Base-by-base conservation (phyloP, 192 early-diverging fungal species). In the Coemansia sp. region DNA sequence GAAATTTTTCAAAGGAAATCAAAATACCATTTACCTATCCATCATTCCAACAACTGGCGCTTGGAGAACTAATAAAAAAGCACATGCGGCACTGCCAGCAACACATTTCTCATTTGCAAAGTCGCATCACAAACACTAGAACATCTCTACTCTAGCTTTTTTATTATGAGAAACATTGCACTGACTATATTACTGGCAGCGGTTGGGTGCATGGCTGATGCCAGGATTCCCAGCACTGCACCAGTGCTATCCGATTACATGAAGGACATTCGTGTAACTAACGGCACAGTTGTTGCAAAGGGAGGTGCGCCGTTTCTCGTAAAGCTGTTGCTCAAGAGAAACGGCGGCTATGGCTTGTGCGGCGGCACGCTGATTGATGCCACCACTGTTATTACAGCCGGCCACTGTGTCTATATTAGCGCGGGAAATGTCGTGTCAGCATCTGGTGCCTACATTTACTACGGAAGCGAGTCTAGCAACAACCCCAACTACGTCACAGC, bases 351-450 rank as follows among this genome's bases (percentile, higher is more conserved):
- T 19, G 59, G 60, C 2, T 67, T 76, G 4, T 82, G 79, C 37
- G 79, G 79, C n/a, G 79, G 70, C 17, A 82, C 79, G 6, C 62
- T 82, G 1, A 64, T 82, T 25, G 67, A 76, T 36, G 41, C 66
- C 2, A 67, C 62, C 10, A 82, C 79, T 3, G 42, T 82, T 15
- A 36, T 82, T 14, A 73, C 79, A 4, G 79, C 79, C 3, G 79
- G 51, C 0, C 79, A 82, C 53, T 82, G 79, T 35, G 68, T 70
- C 12, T 63, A 72, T n/a, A 37, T 37, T 27, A 27, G 62, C 25
- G 0, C 2, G 19, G 40, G 14, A 31, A 31, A 3, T 54, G 17
- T 54, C 5, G 39, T 40, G 2, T 14, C 56, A 12, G 9, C 72
- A 14, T 22, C 60, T 11, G 54, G 59, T 41, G 45, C 54, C 12